Conservation (phyloP, 2,329 filamentous ascomycete genomes). For the Xylariaceae sp. region DNA sequence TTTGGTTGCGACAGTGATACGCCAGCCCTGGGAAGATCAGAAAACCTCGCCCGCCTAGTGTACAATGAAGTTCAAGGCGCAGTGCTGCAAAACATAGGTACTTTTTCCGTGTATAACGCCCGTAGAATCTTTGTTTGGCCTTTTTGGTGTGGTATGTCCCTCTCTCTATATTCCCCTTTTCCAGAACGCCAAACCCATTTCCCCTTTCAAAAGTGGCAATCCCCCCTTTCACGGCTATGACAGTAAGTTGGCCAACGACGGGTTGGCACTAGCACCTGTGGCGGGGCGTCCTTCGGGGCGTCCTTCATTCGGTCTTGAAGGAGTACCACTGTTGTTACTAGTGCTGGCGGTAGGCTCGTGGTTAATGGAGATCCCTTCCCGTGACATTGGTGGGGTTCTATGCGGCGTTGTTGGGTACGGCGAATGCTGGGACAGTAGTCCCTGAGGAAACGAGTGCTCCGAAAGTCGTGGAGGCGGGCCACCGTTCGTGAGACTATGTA, state of each 20-base stretch:
- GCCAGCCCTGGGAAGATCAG: slow-evolving; percentile 8
- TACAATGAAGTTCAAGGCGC: slow-evolving; percentile 21
- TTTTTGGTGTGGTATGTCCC: slow-evolving; percentile 31
- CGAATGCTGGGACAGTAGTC: slow-evolving; percentile 38
- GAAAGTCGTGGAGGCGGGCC: slow-evolving; percentile 39
- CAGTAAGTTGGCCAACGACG: slow-evolving; percentile 68
- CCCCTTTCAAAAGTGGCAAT: slow-evolving; percentile 11
- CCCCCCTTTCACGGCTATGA: slow-evolving; percentile 39
- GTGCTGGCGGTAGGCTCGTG: slow-evolving; percentile 31
- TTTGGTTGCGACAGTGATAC: slow-evolving; percentile 4
- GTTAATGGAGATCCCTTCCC: slow-evolving; percentile 35
- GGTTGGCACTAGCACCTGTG: slow-evolving; percentile 67
- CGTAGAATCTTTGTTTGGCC: slow-evolving; percentile 17
- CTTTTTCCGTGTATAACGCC: slow-evolving; percentile 16
- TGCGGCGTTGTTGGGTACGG: slow-evolving; percentile 42
- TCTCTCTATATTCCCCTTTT: slow-evolving; percentile 30
- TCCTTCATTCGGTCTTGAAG: slow-evolving; percentile 31
- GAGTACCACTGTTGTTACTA: slow-evolving; percentile 29
- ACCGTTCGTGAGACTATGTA: slow-evolving; percentile 36
- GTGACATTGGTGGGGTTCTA: slow-evolving; percentile 42
- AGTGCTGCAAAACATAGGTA: slow-evolving; percentile 11
- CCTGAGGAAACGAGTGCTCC: slow-evolving; percentile 45
- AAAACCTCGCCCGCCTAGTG: slow-evolving; percentile 15
- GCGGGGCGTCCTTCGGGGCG: slow-evolving; percentile 22
- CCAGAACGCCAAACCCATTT: slow-evolving; percentile 26